These are phyloP conservation scores for Hypoxylon sp. DNA, from an alignment of 2,329 filamentous ascomycete genomes.

Conservation along the genomic window DNA sequence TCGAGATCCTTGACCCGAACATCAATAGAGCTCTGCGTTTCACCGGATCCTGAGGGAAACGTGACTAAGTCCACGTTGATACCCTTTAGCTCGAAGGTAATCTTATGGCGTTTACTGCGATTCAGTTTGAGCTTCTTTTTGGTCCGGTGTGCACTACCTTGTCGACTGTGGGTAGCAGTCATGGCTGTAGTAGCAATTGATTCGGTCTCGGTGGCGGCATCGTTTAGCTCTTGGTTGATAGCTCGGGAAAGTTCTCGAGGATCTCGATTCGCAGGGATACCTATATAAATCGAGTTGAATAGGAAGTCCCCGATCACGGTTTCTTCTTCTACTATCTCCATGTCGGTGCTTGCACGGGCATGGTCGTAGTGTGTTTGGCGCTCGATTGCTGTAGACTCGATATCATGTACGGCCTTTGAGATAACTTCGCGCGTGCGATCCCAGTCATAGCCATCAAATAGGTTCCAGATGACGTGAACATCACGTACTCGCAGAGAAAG, in stretches of 20 bases:
- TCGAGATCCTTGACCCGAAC: conserved; percentile 84
- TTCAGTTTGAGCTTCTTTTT: conserved; percentile 76
- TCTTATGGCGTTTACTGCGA: conserved; percentile 91
- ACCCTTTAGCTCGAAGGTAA: conserved; percentile 90
- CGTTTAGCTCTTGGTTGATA: conserved; percentile 89
- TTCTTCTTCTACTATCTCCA: conserved; percentile 80
- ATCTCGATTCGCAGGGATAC: conserved; percentile 85
- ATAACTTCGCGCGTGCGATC: conserved; percentile 85
- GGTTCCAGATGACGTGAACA: conserved; percentile 94
- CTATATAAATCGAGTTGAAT: conserved; percentile 99
- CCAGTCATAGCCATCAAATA: conserved; percentile 99
- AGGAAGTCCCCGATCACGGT: conserved; percentile 92
- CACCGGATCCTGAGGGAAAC: conserved; percentile 78
- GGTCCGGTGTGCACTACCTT: conserved; percentile 52
- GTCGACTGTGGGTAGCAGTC: conserved; percentile 64
- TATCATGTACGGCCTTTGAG: conserved; percentile 84
- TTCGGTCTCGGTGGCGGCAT: conserved; percentile 86
- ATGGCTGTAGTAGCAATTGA: conserved; percentile 82
- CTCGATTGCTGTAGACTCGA: conserved; percentile 84
- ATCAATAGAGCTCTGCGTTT: conserved; percentile 89
- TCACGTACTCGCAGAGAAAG: conserved; percentile 82
- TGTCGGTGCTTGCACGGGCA: conserved; percentile 63
- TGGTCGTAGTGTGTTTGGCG: conserved; percentile 68
- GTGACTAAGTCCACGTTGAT: conserved; percentile 83
- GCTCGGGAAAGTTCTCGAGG: conserved; percentile 81